phyloP scores from a whole-genome alignment of 2,329 filamentous ascomycete genomes.

The Magnaporthiopsis incrustans region DNA sequence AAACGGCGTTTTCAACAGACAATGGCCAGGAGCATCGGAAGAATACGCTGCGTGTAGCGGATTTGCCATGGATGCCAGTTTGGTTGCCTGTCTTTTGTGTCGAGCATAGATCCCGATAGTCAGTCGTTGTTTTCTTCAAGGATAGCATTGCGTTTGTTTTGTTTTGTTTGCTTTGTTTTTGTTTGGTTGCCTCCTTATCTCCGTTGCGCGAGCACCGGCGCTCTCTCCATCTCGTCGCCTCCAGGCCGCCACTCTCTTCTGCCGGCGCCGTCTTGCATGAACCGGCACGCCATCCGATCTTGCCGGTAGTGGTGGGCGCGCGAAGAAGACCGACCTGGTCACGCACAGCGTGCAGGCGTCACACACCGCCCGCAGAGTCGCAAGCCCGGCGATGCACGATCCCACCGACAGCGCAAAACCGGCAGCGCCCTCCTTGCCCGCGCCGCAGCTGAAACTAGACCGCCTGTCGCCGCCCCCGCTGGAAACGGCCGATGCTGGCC shows the following conservation, averaged over 20 bases:
- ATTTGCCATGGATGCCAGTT: not conserved
- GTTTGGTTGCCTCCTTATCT: not conserved
- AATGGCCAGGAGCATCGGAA: not conserved
- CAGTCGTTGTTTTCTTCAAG: not conserved
- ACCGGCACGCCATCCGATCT: not conserved
- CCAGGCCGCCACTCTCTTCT: not conserved
- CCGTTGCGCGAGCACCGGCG: not conserved
- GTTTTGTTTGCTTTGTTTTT: not conserved
- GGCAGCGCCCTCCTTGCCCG: not conserved
- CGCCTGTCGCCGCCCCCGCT: not conserved
- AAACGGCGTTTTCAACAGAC: not conserved
- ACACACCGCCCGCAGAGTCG: not conserved
- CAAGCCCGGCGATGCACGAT: not conserved
- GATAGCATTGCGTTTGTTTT: not conserved
- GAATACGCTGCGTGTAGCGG: not conserved
- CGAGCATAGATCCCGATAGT: not conserved
- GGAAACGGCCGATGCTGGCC: not conserved
- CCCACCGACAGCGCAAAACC: not conserved
- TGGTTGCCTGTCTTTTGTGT: not conserved
- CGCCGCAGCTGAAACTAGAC: conserved; percentile 1
- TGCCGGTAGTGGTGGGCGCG: not conserved
- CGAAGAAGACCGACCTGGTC: not conserved
- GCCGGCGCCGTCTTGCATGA: not conserved
- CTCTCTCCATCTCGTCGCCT: not conserved
- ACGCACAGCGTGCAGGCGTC: not conserved